Percentiles rank a stretch among this genome's conserved stretches.
phyloP scores from a whole-genome alignment of 805 yeast species.

The Scheffersomyces ergatensis region DNA sequence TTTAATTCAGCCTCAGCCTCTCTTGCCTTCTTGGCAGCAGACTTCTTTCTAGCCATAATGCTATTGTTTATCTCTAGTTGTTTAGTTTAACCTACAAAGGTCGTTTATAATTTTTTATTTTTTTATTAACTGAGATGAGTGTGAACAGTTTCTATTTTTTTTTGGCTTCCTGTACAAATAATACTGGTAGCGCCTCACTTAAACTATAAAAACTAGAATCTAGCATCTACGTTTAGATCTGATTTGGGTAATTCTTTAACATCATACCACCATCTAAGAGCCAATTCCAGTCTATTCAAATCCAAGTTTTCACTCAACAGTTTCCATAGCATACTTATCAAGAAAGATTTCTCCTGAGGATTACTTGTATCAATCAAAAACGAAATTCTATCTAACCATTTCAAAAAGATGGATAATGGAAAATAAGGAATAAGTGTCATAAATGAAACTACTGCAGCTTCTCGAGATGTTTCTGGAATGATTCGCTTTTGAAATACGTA shows the following conservation, averaged over 20 bases:
- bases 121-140: not conserved
- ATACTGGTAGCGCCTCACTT: not conserved
- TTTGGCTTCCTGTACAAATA: not conserved
- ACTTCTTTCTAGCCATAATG: slow-evolving; percentile 84
- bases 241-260: slow-evolving; percentile 10
- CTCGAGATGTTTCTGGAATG: slow-evolving; percentile 41
- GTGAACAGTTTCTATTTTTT: no score
- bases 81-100: not conserved
- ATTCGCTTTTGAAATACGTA: slow-evolving; percentile 22
- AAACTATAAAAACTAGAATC: not conserved
- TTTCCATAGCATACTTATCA: slow-evolving; percentile 49
- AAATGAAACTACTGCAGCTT: slow-evolving; percentile 46
- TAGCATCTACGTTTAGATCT: not conserved
- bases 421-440: slow-evolving; percentile 54
- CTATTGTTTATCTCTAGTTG: not conserved
- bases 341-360: slow-evolving; percentile 32
- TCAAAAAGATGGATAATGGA: slow-evolving; percentile 37
- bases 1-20: slow-evolving; percentile 30
- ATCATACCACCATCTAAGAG: slow-evolving; percentile 64
- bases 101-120: not conserved
- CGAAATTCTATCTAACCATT: slow-evolving; percentile 50
- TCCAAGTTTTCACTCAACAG: slow-evolving; percentile 57
- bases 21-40: slow-evolving; percentile 71
- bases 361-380: slow-evolving; percentile 29
- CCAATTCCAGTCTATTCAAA: slow-evolving; percentile 53